phyloP scores from a whole-genome alignment of 1,284 basidiomycete genomes.

The Crepidotus sp. region DNA sequence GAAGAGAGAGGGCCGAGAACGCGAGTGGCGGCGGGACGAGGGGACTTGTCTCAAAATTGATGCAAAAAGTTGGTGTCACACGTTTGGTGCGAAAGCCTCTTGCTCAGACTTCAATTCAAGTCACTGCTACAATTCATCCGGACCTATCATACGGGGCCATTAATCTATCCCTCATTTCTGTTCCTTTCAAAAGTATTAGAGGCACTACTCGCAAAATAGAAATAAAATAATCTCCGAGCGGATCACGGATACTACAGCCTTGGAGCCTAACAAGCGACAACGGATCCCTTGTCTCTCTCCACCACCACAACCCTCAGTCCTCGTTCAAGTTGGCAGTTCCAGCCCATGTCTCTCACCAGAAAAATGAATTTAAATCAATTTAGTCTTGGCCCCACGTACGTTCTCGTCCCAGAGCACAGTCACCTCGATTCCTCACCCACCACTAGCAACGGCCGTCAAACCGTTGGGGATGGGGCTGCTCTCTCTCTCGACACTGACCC shows the following conservation, averaged over 20 bases:
- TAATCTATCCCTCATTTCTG: too few species aligned
- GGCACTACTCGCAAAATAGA: too few species aligned
- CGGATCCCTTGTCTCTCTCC: background rate
- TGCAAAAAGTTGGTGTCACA: too few species aligned
- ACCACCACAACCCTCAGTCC: slow-evolving; percentile 4
- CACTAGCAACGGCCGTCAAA: slow-evolving; percentile 79
- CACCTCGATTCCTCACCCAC: slow-evolving; percentile 24
- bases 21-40: background rate
- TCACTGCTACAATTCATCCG: too few species aligned
- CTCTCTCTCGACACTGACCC: slow-evolving; percentile 67
- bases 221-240: too few species aligned
- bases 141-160: too few species aligned
- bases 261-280: too few species aligned
- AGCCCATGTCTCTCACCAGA: slow-evolving; percentile 60
- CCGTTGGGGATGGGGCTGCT: slow-evolving; percentile 88
- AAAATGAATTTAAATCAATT: slow-evolving; percentile 71
- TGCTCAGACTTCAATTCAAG: too few species aligned
- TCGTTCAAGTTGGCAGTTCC: slow-evolving; percentile 71
- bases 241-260: too few species aligned
- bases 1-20: background rate
- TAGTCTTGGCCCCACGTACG: slow-evolving; percentile 86
- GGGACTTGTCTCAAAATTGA: background rate
- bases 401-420: slow-evolving; percentile 25
- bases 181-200: too few species aligned
- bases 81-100: too few species aligned